Evolutionary conservation across 305 asterid genomes (phyloP).

Genomic region (Rubia peregrina): DNA sequence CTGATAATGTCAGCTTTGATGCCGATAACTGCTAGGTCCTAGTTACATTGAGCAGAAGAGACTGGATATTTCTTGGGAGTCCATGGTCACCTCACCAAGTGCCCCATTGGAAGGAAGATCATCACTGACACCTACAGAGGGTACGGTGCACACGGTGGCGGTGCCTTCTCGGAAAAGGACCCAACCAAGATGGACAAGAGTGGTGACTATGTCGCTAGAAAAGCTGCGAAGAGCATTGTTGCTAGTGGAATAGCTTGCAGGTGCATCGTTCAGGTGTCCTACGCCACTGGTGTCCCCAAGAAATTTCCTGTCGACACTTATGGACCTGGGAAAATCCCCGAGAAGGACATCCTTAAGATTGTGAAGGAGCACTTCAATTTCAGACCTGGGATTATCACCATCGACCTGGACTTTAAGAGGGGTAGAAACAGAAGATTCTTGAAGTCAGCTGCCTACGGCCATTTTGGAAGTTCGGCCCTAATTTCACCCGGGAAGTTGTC

Average conservation of each 20-base stretch:
- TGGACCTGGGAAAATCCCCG: slow-evolving; percentile 45
- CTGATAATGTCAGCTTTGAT: slow-evolving; percentile 44
- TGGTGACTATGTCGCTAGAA: slow-evolving; percentile 43
- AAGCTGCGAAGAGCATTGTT: slow-evolving; percentile 45
- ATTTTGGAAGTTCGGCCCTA: slow-evolving; percentile 37
- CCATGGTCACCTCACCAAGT: slow-evolving; percentile 43
- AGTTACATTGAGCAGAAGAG: slow-evolving; percentile 46
- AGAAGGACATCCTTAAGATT: slow-evolving; percentile 33
- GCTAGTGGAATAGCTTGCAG: slow-evolving; percentile 42
- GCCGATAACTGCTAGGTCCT: slow-evolving; percentile 49
- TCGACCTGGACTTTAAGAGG: slow-evolving; percentile 43
- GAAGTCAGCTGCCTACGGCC: slow-evolving; percentile 49
- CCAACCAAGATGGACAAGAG: slow-evolving; percentile 51
- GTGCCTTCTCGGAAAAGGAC: slow-evolving; percentile 48
- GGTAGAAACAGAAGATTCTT: slow-evolving; percentile 43
- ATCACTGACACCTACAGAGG: slow-evolving; percentile 45
- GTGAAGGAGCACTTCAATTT: slow-evolving; percentile 43
- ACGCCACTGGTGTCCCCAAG: slow-evolving; percentile 51
- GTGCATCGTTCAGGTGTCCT: slow-evolving; percentile 45
- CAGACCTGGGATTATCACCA: slow-evolving; percentile 43
- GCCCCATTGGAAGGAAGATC: slow-evolving; percentile 49
- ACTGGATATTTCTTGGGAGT: slow-evolving; percentile 49
- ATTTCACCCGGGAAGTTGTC: slow-evolving; percentile 44
- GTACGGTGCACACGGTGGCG: slow-evolving; percentile 54
- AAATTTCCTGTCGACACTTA: slow-evolving; percentile 41